Conservation (phyloP, 352 stramenopile species). For the Pythium grandisporangium region DNA sequence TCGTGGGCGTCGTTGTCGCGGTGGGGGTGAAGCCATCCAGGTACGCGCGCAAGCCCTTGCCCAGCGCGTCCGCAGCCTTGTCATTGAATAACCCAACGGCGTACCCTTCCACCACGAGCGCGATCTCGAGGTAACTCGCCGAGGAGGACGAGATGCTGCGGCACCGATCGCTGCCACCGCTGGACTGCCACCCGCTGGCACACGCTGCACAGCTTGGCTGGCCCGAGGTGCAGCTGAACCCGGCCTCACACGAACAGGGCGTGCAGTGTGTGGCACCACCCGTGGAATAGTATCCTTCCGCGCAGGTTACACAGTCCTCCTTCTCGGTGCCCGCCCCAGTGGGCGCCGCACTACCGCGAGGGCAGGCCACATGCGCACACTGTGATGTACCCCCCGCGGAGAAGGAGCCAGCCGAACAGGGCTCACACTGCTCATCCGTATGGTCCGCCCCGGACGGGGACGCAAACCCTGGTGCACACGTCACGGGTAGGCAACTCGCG, state of each 20-base stretch:
- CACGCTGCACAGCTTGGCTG: slow-evolving; percentile 25
- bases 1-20: not conserved
- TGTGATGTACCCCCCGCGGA: slow-evolving; percentile 21
- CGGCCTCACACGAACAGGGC: slow-evolving; percentile 20
- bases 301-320: slow-evolving; percentile 24
- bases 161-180: slow-evolving; percentile 22
- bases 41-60: slow-evolving; percentile 20
- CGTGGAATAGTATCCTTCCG: slow-evolving; percentile 36
- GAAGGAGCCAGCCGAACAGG: slow-evolving; percentile 26
- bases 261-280: slow-evolving; percentile 36
- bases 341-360: slow-evolving; percentile 20
- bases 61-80: slow-evolving; percentile 20
- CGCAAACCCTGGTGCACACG: slow-evolving; percentile 21
- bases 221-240: slow-evolving; percentile 17
- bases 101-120: slow-evolving; percentile 35
- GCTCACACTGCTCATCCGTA: slow-evolving; percentile 23
- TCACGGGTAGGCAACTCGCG: slow-evolving; percentile 17
- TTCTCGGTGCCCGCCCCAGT: slow-evolving; percentile 13
- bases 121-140: slow-evolving; percentile 24
- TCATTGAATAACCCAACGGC: slow-evolving; percentile 32
- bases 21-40: slow-evolving; percentile 10
- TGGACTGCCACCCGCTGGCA: slow-evolving; percentile 9
- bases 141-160: slow-evolving; percentile 9
- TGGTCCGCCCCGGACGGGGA: slow-evolving; percentile 27
- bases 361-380: slow-evolving; percentile 23